Evolutionary conservation across 768 basidiomycete genomes (phyloP), one percentile per base, ranked within the genome.

Genomic region (Collybia sordida): DNA sequence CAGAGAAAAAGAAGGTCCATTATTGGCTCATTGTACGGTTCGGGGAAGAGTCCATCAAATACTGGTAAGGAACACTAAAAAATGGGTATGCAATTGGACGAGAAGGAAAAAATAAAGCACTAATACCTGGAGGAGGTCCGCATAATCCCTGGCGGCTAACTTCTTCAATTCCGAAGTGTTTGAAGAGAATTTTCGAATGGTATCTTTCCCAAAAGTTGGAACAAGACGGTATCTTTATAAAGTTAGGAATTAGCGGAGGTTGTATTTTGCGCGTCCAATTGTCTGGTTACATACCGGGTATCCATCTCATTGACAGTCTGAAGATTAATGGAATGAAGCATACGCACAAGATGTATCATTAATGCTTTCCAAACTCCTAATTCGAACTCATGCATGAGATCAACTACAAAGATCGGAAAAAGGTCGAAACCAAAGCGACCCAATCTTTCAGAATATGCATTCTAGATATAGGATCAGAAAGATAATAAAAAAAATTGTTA

Each of bases 361-460:
- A 71, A 25, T 0, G 57, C 53, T 37, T 71, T 74, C 68, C 70
- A 74, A 1, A 70, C 62, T 0, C 73, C 70, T 0, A 72, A 52
- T 37, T 72, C 68, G 45, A 71, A 52, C 49, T 73, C 70, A 48
- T 74, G 73, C 56, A 75, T 56, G 1, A 71, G 47, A 45, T 75
- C 72, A 12, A 66, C 60, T 0, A 67, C 64, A 0, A 71, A 50
- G 35, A 70, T 53, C 3, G 12, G 15, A 39, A 60, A 67, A 3
- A 68, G 42, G 23, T 71, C 49, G 39, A 70, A 59, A 3, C 51
- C 4, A 19, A 45, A 14, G 15, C 0, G 1, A 14, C 3, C 28
- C 19, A 45, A 28, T 18, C n/a, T 27, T 8, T 35, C 21, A 11
- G 37, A 24, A 17, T 28, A 45, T 1, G 28, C 31, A 35, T 45